These are phyloP conservation scores for Podila horticola DNA, from an alignment of 192 early-diverging fungal genomes.

Conservation along the genomic window DNA sequence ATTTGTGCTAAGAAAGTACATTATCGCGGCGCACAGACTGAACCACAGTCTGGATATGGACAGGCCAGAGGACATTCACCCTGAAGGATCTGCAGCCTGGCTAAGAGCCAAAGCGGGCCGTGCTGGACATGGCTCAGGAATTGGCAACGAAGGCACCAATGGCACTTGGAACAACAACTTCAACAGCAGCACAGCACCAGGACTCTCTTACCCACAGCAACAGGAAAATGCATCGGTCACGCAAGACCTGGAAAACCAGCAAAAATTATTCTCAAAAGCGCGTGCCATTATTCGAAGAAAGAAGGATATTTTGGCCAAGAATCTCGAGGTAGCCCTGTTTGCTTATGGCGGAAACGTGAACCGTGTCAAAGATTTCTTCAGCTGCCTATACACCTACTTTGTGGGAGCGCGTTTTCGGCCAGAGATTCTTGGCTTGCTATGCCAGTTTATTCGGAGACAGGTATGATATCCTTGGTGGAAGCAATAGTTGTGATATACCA, in stretches of 20 bases:
- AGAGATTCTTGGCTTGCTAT: slow-evolving; percentile 58
- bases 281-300: slow-evolving; percentile 32
- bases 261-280: slow-evolving; percentile 19
- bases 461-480: slow-evolving; percentile 23
- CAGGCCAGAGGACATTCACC: neutral
- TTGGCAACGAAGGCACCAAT: neutral
- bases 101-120: slow-evolving; percentile 2
- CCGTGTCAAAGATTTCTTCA: slow-evolving; percentile 58
- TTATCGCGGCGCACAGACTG: slow-evolving; percentile 27
- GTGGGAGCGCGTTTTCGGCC: slow-evolving; percentile 56
- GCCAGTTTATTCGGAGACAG: slow-evolving; percentile 60
- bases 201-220: no score
- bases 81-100: slow-evolving; percentile 8
- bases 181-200: no score
- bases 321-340: slow-evolving; percentile 30
- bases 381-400: slow-evolving; percentile 58
- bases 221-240: slow-evolving; percentile 8
- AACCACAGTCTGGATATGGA: slow-evolving; percentile 36
- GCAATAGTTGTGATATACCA: neutral
- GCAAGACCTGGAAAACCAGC: slow-evolving; percentile 38
- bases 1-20: slow-evolving; percentile 41
- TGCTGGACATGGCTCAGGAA: slow-evolving; percentile 2
- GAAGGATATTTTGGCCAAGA: slow-evolving; percentile 33
- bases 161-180: no score
- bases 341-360: slow-evolving; percentile 35